Percentiles rank a stretch among this genome's conserved stretches.
These are phyloP conservation scores for Aspergillus amoenus DNA, from an alignment of 2,329 filamentous ascomycete genomes.

Conservation along the genomic window DNA sequence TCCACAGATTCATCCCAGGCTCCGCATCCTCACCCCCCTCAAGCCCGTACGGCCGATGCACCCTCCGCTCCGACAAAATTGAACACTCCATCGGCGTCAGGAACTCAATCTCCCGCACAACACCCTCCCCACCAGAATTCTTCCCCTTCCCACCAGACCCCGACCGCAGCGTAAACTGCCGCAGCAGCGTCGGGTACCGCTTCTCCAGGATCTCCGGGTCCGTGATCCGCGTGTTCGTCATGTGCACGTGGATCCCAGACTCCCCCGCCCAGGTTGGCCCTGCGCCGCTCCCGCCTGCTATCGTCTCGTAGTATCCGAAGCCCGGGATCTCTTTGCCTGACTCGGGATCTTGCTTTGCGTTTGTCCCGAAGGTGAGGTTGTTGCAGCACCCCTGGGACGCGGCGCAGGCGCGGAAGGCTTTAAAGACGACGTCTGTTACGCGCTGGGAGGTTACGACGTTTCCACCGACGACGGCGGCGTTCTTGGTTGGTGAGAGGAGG, in stretches of 20 bases:
- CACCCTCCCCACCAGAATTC: slow-evolving; percentile 72
- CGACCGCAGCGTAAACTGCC: slow-evolving; percentile 67
- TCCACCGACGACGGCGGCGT: slow-evolving; percentile 77
- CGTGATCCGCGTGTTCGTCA: slow-evolving; percentile 86
- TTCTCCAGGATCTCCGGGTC: slow-evolving; percentile 81
- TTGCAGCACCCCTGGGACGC: slow-evolving; percentile 80
- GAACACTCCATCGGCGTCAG: slow-evolving; percentile 75
- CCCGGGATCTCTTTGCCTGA: slow-evolving; percentile 62
- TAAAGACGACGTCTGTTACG: slow-evolving; percentile 79
- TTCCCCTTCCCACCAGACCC: slow-evolving; percentile 67
- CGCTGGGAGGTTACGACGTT: slow-evolving; percentile 79
- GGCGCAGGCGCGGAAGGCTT: slow-evolving; percentile 75
- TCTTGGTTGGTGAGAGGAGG: slow-evolving; percentile 72
- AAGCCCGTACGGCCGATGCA: slow-evolving; percentile 78
- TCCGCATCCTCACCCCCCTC: slow-evolving; percentile 76
- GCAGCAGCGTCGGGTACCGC: slow-evolving; percentile 72
- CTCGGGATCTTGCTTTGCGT: slow-evolving; percentile 64
- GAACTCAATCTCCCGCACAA: slow-evolving; percentile 81
- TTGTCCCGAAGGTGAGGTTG: slow-evolving; percentile 76
- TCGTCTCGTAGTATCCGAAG: slow-evolving; percentile 87
- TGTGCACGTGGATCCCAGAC: slow-evolving; percentile 76
- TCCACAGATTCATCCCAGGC: slow-evolving; percentile 85
- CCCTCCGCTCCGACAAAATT: slow-evolving; percentile 74
- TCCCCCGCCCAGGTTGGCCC: slow-evolving; percentile 75
- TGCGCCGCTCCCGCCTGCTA: slow-evolving; percentile 76